phyloP scores from a whole-genome alignment of 495 filamentous ascomycete genomes.

The Aspergillus homomorphus region DNA sequence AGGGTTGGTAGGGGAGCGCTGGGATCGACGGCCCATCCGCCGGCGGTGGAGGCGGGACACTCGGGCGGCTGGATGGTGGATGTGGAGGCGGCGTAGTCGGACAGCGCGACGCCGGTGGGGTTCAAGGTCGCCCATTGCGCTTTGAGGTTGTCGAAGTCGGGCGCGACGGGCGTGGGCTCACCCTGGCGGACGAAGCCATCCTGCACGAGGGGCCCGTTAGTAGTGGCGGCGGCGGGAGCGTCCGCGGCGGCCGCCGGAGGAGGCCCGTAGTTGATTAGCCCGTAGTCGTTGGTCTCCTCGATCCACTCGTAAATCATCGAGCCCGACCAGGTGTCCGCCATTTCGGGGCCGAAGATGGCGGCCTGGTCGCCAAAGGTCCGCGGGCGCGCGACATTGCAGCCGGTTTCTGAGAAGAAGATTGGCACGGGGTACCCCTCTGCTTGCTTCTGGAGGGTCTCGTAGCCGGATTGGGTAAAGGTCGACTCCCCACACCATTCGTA shows the following conservation, averaged over 20 bases:
- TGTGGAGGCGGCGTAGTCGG: conserved; percentile 59
- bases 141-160: conserved; percentile 77
- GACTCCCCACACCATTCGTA: conserved; percentile 82
- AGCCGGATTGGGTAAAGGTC: conserved; percentile 66
- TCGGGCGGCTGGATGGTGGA: conserved; percentile 51
- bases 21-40: conserved; percentile 70
- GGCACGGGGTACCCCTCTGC: conserved; percentile 64
- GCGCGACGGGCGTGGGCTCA: conserved; percentile 67
- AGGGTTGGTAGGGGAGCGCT: conserved; percentile 66
- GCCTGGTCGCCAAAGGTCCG: conserved; percentile 73
- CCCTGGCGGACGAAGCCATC: conserved; percentile 69
- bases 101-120: conserved; percentile 63
- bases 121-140: conserved; percentile 70
- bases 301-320: conserved; percentile 91
- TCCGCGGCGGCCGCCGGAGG: conserved; percentile 9
- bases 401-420: conserved; percentile 83
- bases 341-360: conserved; percentile 69
- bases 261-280: conserved; percentile 74
- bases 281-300: conserved; percentile 79
- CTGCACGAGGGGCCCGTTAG: conserved; percentile 41
- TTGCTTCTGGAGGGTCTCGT: conserved; percentile 59
- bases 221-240: conserved; percentile 31
- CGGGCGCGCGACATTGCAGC: conserved; percentile 65
- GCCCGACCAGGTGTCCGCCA: conserved; percentile 76
- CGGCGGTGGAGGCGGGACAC: conserved; percentile 67